Conservation (phyloP, 192 early-diverging fungal genomes). For the Kickxella alabastrina region DNA sequence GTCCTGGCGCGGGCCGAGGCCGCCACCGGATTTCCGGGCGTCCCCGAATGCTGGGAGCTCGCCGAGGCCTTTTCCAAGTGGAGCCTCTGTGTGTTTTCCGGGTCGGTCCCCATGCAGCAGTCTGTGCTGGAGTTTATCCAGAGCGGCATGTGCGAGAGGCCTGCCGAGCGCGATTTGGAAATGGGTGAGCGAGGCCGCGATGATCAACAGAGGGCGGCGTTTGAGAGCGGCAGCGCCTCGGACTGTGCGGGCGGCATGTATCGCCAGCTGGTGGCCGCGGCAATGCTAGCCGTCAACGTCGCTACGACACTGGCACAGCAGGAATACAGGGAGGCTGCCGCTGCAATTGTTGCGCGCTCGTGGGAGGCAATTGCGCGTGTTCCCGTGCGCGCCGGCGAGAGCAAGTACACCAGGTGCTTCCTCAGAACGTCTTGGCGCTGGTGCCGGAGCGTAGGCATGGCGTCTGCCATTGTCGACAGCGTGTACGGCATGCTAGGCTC, state of each 20-base stretch:
- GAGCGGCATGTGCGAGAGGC: background rate
- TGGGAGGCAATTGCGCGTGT: slow-evolving; percentile 13
- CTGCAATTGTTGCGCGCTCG: slow-evolving; percentile 9
- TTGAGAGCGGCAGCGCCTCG: background rate
- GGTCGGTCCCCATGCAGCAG: background rate
- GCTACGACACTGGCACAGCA: slow-evolving; percentile 8
- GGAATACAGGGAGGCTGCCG: background rate
- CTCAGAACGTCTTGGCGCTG: slow-evolving; percentile 34
- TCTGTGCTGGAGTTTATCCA: slow-evolving; percentile 6
- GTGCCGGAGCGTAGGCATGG: slow-evolving; percentile 18
- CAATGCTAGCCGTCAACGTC: slow-evolving; percentile 27
- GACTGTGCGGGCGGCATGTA: background rate
- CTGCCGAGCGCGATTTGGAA: too few relatives aligned
- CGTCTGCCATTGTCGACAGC: background rate
- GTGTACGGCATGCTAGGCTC: slow-evolving; percentile 14
- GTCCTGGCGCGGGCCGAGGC: slow-evolving; percentile 35
- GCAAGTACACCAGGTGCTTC: slow-evolving; percentile 16
- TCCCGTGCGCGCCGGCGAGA: background rate
- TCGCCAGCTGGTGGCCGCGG: slow-evolving; percentile 11
- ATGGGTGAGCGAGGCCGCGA: too few relatives aligned
- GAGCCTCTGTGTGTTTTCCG: background rate
- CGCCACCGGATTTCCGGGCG: background rate
- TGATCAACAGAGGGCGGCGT: background rate
- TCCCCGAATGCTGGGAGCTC: slow-evolving; percentile 22
- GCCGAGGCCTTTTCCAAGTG: slow-evolving; percentile 6